phyloP scores from a whole-genome alignment of 129 eudicot genomes.

The Flaveria brownii region DNA sequence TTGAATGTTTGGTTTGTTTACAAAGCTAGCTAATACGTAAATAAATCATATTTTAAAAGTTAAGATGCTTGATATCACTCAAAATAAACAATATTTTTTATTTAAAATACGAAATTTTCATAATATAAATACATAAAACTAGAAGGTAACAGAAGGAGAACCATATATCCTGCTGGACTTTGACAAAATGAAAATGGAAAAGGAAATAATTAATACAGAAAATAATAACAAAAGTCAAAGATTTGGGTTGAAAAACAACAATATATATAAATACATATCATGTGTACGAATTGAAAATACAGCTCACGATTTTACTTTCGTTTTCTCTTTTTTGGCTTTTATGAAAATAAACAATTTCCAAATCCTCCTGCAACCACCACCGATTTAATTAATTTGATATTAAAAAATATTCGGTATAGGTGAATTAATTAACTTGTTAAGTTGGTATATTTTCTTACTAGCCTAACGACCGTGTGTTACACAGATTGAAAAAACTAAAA shows the following conservation, averaged over 20 bases:
- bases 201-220: not conserved
- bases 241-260: slow-evolving; percentile 22
- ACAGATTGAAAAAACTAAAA: too few species aligned
- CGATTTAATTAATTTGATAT: too few species aligned
- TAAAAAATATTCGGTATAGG: too few species aligned
- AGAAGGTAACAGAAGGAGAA: slow-evolving; percentile 13
- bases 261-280: slow-evolving; percentile 8
- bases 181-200: slow-evolving; percentile 1
- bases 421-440: too few species aligned
- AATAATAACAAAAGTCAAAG: slow-evolving; percentile 23
- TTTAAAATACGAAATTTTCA: too few species aligned
- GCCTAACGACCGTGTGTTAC: too few species aligned
- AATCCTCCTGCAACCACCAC: not conserved
- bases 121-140: not conserved
- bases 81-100: too few species aligned
- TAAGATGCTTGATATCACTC: not conserved
- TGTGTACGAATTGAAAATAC: slow-evolving; percentile 20
- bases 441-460: too few species aligned
- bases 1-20: too few species aligned
- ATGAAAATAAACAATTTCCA: not conserved
- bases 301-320: slow-evolving; percentile 27
- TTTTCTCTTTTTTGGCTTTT: not conserved
- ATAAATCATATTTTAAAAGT: too few species aligned
- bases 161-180: slow-evolving; percentile 7
- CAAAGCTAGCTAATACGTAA: too few species aligned